Percentiles rank a stretch among this genome's conserved stretches.
Evolutionary conservation across 1,284 basidiomycete species (phyloP).

Genomic region (Rhodotorula sp.): DNA sequence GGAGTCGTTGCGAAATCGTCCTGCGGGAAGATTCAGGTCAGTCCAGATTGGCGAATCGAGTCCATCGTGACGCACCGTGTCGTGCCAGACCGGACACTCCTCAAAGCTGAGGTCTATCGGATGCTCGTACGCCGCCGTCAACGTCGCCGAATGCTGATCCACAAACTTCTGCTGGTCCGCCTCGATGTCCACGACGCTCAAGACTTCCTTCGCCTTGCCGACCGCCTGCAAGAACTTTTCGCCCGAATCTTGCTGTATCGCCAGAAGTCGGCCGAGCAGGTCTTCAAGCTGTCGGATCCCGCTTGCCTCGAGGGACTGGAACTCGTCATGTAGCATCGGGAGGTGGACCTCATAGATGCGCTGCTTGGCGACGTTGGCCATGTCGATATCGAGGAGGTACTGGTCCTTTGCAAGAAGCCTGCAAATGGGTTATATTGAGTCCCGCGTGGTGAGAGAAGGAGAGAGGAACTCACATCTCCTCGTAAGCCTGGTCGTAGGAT

Average conservation of each 20-base stretch:
- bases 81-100: slow-evolving; percentile 37
- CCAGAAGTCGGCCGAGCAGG: slow-evolving; percentile 6
- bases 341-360: slow-evolving; percentile 32
- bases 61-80: slow-evolving; percentile 25
- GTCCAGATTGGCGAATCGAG: background rate
- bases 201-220: background rate
- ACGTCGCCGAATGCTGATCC: background rate
- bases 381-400: slow-evolving; percentile 34
- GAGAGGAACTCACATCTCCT: slow-evolving; percentile 19
- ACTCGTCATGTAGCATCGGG: slow-evolving; percentile 34
- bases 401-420: slow-evolving; percentile 25
- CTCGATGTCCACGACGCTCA: slow-evolving; percentile 20
- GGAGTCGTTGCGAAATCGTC: slow-evolving; percentile 31
- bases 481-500: slow-evolving; percentile 22
- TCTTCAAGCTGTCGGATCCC: slow-evolving; percentile 21
- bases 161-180: slow-evolving; percentile 33
- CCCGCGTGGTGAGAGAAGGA: too few relatives aligned
- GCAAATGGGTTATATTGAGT: too few relatives aligned
- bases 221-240: slow-evolving; percentile 4
- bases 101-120: slow-evolving; percentile 36
- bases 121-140: slow-evolving; percentile 26
- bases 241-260: slow-evolving; percentile 18
- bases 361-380: slow-evolving; percentile 32
- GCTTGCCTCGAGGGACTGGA: slow-evolving; percentile 28
- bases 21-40: background rate